Evolutionary conservation across 2,329 filamentous ascomycete genomes (phyloP).

Genomic region (Pseudocercospora fuligena): DNA sequence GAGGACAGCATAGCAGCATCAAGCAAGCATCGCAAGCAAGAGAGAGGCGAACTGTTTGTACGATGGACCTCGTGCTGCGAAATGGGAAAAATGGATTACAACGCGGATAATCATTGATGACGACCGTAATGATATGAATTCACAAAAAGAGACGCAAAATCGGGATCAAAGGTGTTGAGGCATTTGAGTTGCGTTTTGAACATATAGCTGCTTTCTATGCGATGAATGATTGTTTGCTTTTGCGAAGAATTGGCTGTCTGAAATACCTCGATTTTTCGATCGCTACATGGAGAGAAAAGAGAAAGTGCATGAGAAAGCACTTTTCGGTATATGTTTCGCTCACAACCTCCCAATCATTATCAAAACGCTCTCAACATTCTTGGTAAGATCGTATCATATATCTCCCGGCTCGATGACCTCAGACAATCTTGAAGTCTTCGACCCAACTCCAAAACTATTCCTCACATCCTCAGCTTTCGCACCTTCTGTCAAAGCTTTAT

Average conservation of each 20-base stretch:
- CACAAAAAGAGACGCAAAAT: conserved; percentile 15
- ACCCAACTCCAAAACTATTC: not conserved
- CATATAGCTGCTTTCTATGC: not conserved
- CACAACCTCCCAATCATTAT: not conserved
- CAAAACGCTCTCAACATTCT: no score
- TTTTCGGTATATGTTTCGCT: not conserved
- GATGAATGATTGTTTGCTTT: not conserved
- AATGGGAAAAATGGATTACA: conserved; percentile 4
- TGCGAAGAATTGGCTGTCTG: conserved; percentile 1
- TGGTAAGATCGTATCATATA: no score
- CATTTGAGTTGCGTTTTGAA: not conserved
- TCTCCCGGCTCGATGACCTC: not conserved
- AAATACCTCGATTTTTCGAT: not conserved
- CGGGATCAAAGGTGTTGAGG: not conserved
- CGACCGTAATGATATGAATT: conserved; percentile 17
- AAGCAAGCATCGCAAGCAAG: conserved; percentile 13
- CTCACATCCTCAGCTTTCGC: not conserved
- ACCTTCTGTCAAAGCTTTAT: conserved; percentile 9
- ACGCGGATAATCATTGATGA: conserved; percentile 21
- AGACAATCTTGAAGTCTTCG: not conserved
- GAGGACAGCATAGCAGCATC: conserved; percentile 22
- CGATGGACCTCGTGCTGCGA: conserved; percentile 16
- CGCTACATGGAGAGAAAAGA: not conserved
- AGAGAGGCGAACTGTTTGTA: conserved; percentile 12
- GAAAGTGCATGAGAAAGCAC: not conserved